These are phyloP conservation scores for Camptophora hylomeconis DNA, from an alignment of 2,329 filamentous ascomycete genomes.

Conservation along the genomic window DNA sequence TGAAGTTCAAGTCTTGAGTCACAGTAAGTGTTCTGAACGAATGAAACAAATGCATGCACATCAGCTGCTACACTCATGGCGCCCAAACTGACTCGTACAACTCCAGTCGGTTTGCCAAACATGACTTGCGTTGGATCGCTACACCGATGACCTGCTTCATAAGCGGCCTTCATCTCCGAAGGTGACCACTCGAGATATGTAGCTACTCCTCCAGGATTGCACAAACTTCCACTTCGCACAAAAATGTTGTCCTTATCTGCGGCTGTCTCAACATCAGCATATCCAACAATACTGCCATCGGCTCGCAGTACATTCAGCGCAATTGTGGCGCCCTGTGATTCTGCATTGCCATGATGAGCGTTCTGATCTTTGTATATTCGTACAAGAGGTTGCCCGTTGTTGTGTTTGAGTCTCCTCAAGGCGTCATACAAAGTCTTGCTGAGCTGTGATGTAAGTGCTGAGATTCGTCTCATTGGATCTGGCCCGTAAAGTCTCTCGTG, in stretches of 20 bases:
- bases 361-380: slow-evolving; percentile 43
- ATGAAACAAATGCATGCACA: slow-evolving; percentile 55
- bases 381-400: slow-evolving; percentile 39
- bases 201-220: slow-evolving; percentile 53
- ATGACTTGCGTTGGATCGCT: slow-evolving; percentile 73
- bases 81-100: slow-evolving; percentile 72
- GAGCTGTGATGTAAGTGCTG: slow-evolving; percentile 57
- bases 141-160: slow-evolving; percentile 70
- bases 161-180: slow-evolving; percentile 73
- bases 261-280: slow-evolving; percentile 44
- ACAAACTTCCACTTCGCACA: slow-evolving; percentile 46
- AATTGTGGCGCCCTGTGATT: slow-evolving; percentile 53
- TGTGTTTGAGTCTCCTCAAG: slow-evolving; percentile 37
- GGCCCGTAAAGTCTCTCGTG: slow-evolving; percentile 58
- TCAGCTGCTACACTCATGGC: slow-evolving; percentile 74
- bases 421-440: slow-evolving; percentile 41
- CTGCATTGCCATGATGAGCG: slow-evolving; percentile 39
- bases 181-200: slow-evolving; percentile 58
- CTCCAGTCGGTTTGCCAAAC: slow-evolving; percentile 74
- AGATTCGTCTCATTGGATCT: slow-evolving; percentile 54
- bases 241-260: slow-evolving; percentile 45
- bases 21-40: slow-evolving; percentile 60
- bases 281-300: slow-evolving; percentile 42
- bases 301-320: slow-evolving; percentile 48
- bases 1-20: too few relatives aligned